Evolutionary conservation across 2,329 filamentous ascomycete species (phyloP).

Genomic region (Alternaria viburni): DNA sequence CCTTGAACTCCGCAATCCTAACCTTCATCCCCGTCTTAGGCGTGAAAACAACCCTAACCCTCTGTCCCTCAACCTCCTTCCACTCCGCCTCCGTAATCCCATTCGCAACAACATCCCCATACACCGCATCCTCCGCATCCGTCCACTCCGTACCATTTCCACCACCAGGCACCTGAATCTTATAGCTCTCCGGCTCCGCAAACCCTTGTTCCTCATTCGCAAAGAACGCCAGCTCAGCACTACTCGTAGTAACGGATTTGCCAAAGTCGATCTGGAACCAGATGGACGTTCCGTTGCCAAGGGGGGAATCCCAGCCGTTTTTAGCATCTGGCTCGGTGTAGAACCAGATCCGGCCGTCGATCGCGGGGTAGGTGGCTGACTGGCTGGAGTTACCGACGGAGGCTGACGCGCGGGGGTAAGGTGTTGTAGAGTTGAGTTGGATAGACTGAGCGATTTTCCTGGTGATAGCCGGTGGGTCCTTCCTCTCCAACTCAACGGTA

Average conservation of each 20-base stretch:
- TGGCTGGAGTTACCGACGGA: constrained; percentile 33
- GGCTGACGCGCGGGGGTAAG: constrained; percentile 42
- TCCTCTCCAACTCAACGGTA: constrained; percentile 24
- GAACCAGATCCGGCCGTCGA: constrained; percentile 52
- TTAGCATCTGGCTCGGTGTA: constrained; percentile 44
- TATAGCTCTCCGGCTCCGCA: constrained; percentile 38
- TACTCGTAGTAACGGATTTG: constrained; percentile 26
- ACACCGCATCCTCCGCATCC: constrained; percentile 28
- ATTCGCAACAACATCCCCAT: constrained; percentile 40
- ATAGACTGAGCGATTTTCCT: constrained; percentile 47
- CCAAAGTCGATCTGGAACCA: constrained; percentile 51
- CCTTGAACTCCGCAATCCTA: constrained; percentile 50
- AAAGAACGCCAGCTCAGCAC: constrained; percentile 50
- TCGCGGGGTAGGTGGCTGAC: constrained; percentile 43
- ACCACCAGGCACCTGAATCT: constrained; percentile 30
- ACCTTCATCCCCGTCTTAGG: constrained; percentile 42
- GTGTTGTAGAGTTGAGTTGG: constrained; percentile 37
- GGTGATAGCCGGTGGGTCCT: constrained; percentile 32
- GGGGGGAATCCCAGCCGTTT: constrained; percentile 49
- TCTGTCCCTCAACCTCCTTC: constrained; percentile 27
- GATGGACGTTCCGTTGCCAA: constrained; percentile 34
- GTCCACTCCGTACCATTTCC: constrained; percentile 30
- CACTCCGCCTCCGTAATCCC: constrained; percentile 47
- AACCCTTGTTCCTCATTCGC: constrained; percentile 36
- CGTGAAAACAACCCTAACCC: constrained; percentile 43